These are phyloP conservation scores for Capsella rubella DNA, from an alignment of 441 rosid genomes.

Conservation along the genomic window DNA sequence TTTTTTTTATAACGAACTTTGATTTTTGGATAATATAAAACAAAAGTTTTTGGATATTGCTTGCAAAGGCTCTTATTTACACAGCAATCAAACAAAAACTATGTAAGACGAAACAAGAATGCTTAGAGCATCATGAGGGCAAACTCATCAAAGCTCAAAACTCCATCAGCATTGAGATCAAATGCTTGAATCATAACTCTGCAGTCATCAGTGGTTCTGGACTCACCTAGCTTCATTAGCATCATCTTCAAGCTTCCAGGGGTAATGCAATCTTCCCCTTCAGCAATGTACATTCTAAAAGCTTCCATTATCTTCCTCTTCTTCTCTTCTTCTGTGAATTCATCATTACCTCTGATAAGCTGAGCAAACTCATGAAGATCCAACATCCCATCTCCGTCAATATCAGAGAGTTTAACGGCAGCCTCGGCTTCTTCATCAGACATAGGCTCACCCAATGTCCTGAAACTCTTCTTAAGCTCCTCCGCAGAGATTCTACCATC, in stretches of 20 bases:
- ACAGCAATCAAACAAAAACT: constrained; percentile 17
- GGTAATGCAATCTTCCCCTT: constrained; percentile 60
- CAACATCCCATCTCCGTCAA: constrained; percentile 62
- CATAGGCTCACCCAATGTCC: constrained; percentile 53
- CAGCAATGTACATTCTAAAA: constrained; percentile 58
- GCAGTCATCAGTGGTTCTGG: constrained; percentile 55
- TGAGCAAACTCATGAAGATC: constrained; percentile 60
- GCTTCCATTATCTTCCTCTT: constrained; percentile 54
- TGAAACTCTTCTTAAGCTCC: constrained; percentile 64
- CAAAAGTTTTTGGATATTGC: constrained; percentile 7
- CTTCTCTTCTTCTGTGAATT: constrained; percentile 50
- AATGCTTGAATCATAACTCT: constrained; percentile 61
- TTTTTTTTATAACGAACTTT: background rate
- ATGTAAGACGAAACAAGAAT: background rate
- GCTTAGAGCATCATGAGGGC: constrained; percentile 56
- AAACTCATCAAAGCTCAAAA: constrained; percentile 73
- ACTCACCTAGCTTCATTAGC: constrained; percentile 60
- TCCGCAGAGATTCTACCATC: constrained; percentile 62
- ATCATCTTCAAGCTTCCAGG: constrained; percentile 62
- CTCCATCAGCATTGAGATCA: constrained; percentile 68
- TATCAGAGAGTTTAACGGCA: constrained; percentile 58
- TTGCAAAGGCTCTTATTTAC: constrained; percentile 25
- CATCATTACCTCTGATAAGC: constrained; percentile 48
- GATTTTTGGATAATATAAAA: background rate
- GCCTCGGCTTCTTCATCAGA: constrained; percentile 62